Conservation (phyloP, 352 stramenopile genomes). For the Phytophthora europaea region DNA sequence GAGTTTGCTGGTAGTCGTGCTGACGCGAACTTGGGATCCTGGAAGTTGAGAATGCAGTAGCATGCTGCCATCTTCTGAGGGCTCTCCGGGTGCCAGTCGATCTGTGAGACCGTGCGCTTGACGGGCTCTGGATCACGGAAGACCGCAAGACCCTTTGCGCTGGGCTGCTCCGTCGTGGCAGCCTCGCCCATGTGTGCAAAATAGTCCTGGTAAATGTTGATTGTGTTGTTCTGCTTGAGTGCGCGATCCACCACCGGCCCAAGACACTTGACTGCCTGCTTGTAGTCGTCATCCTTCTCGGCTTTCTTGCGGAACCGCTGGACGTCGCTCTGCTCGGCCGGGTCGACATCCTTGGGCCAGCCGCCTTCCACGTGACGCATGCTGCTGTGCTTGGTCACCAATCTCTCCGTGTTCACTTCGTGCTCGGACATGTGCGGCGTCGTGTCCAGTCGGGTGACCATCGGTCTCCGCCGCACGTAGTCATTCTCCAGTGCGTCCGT, state of each 20-base stretch:
- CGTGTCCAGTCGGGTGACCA: constrained; percentile 90
- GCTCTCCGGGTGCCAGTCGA: constrained; percentile 98
- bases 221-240: constrained; percentile 98
- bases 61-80: constrained; percentile 97
- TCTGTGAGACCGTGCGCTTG: constrained; percentile 95
- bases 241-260: constrained; percentile 93
- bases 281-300: constrained; percentile 98
- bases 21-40: constrained; percentile 94
- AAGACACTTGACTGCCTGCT: constrained; percentile 94
- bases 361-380: constrained; percentile 97
- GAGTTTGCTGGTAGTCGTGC: constrained; percentile 82
- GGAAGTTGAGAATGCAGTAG: constrained; percentile 97
- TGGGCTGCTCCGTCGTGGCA: constrained; percentile 95
- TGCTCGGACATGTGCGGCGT: constrained; percentile 93
- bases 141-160: constrained; percentile 96
- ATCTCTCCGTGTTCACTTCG: constrained; percentile 95
- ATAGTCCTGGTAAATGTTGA: constrained; percentile 99
- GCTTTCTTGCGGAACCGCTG: constrained; percentile 97
- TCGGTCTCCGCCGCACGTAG: constrained; percentile 91
- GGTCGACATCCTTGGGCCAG: constrained; percentile 98
- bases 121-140: constrained; percentile 96
- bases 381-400: constrained; percentile 94
- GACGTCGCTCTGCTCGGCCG: constrained; percentile 96
- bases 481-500: constrained; percentile 91
- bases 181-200: constrained; percentile 93